A percentile compares a stretch with the other conserved stretches of the same genome.
Evolutionary conservation across 2,329 filamentous ascomycete genomes (phyloP).

Genomic region (Fusarium sp.): DNA sequence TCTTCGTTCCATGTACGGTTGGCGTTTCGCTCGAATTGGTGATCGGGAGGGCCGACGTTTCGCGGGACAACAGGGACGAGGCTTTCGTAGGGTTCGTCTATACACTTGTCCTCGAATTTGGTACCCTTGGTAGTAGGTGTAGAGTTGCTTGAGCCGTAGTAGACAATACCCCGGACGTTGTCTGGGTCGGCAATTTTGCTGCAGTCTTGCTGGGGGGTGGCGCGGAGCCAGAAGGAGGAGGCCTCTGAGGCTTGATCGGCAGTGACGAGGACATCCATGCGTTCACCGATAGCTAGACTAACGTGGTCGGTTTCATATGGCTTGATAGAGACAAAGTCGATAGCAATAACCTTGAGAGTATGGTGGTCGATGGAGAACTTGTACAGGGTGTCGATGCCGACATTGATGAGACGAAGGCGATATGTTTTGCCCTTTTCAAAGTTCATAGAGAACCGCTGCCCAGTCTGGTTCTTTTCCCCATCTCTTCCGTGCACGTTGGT

Average conservation of each 20-base stretch:
- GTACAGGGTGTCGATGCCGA: constrained; percentile 57
- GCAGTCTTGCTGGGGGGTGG: constrained; percentile 58
- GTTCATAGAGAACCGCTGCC: constrained; percentile 51
- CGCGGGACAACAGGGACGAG: constrained; percentile 52
- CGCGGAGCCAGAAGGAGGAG: constrained; percentile 63
- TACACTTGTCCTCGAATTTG: constrained; percentile 44
- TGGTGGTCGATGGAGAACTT: constrained; percentile 69
- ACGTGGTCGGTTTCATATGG: constrained; percentile 66
- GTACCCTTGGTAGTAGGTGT: constrained; percentile 28
- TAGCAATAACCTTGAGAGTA: constrained; percentile 66
- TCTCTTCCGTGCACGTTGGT: constrained; percentile 51
- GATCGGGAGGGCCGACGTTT: constrained; percentile 46
- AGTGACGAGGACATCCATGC: constrained; percentile 61
- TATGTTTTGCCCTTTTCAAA: constrained; percentile 59
- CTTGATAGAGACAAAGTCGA: constrained; percentile 68
- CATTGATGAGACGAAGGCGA: constrained; percentile 62
- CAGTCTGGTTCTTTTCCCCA: constrained; percentile 38
- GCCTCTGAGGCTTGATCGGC: constrained; percentile 51
- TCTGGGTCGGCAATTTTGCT: constrained; percentile 53
- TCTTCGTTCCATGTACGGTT: constrained; percentile 42
- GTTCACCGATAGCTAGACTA: constrained; percentile 60
- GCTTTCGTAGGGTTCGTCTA: constrained; percentile 50
- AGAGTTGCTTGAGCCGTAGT: constrained; percentile 49
- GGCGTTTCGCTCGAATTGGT: constrained; percentile 46
- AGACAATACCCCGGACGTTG: constrained; percentile 63